Conservation (phyloP, 2,329 filamentous ascomycete species). For the Sporothrix inflata region DNA sequence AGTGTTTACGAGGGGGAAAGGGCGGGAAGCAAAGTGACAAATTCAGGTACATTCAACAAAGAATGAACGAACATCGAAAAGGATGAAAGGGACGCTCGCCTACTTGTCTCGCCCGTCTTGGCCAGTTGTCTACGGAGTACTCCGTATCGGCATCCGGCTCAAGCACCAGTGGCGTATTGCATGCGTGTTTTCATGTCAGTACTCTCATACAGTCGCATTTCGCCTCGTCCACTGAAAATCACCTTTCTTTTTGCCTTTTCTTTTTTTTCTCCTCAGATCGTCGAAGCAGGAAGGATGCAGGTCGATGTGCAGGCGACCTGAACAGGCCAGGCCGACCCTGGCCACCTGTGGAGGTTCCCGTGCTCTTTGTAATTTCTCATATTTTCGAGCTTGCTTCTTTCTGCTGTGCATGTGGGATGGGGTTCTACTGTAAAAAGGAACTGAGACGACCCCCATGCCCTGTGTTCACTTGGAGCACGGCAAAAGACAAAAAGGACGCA, state of each 20-base stretch:
- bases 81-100: not conserved
- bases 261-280: not conserved
- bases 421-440: not conserved
- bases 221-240: not conserved
- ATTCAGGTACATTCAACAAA: not conserved
- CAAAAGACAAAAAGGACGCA: not conserved
- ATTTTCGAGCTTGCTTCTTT: not conserved
- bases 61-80: not conserved
- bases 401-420: not conserved
- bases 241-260: not conserved
- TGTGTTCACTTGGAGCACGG: not conserved
- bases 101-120: not conserved
- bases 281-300: not conserved
- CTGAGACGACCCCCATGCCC: not conserved
- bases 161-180: constrained; percentile 14
- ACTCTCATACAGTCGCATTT: not conserved
- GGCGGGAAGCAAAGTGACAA: not conserved
- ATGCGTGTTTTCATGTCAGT: not conserved
- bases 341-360: not conserved
- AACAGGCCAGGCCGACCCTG: not conserved
- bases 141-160: constrained; percentile 6
- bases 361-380: not conserved
- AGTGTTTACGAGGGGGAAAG: not conserved
- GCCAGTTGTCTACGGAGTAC: not conserved
- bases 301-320: not conserved